These are phyloP conservation scores for Papilionanthe hybrid DNA, from an alignment of 116 monocot species.

Conservation along the genomic window DNA sequence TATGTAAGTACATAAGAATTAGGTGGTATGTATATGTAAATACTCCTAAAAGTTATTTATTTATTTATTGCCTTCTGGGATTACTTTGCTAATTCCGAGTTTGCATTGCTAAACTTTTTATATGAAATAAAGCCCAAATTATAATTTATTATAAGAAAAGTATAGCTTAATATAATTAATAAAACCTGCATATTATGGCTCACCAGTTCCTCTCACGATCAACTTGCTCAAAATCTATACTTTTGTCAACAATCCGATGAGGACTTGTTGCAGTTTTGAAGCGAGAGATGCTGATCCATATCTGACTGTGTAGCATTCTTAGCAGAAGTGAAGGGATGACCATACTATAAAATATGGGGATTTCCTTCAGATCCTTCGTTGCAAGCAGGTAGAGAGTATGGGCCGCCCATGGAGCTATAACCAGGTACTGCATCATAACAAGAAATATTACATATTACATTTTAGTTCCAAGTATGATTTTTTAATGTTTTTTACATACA, in stretches of 20 bases:
- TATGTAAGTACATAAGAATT: no score
- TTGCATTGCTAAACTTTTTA: no score
- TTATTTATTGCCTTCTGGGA: no score
- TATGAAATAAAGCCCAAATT: no score
- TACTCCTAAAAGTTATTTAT: no score
- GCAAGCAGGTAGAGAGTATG: slow-evolving; percentile 18
- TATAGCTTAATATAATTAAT: no score
- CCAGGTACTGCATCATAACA: slow-evolving; percentile 19
- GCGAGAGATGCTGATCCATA: slow-evolving; percentile 61
- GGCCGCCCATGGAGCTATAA: slow-evolving; percentile 35
- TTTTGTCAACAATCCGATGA: slow-evolving; percentile 42
- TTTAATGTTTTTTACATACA: no score
- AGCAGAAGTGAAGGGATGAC: slow-evolving; percentile 34
- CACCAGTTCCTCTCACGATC: slow-evolving; percentile 88
- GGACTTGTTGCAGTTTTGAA: slow-evolving; percentile 55
- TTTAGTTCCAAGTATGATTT: not conserved
- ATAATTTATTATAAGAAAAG: no score
- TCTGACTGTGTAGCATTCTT: slow-evolving; percentile 52
- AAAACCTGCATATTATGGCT: no score
- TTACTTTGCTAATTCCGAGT: no score
- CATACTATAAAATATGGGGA: slow-evolving; percentile 2
- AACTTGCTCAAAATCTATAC: slow-evolving; percentile 73
- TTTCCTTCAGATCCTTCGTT: slow-evolving; percentile 14
- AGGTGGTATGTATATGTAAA: no score
- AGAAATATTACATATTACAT: not conserved